Evolutionary conservation across 176 grass and related monocot genomes (phyloP).

Genomic region (Zizania latifolia): DNA sequence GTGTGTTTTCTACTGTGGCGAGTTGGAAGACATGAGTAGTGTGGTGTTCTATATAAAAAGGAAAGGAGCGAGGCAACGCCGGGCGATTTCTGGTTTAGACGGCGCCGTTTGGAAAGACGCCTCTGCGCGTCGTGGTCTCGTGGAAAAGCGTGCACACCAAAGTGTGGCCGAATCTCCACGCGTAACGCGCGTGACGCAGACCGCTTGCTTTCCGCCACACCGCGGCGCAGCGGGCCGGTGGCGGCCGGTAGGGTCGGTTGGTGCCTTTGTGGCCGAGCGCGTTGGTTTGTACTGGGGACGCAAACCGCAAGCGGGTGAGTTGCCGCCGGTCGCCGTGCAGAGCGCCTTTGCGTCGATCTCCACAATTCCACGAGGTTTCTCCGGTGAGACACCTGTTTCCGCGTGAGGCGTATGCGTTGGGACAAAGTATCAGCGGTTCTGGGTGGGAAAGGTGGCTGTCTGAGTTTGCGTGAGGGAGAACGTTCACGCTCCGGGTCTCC

Average conservation of each 20-base stretch:
- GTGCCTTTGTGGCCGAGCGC: neutral
- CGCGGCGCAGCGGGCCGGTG: no score
- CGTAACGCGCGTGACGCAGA: conserved; percentile 8
- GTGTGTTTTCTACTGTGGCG: neutral
- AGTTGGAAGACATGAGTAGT: neutral
- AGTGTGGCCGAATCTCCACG: no score
- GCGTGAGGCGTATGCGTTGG: neutral
- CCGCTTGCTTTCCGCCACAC: neutral
- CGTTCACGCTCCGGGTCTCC: no score
- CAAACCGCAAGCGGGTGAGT: no score
- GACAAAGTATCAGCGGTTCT: no score
- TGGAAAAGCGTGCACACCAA: no score
- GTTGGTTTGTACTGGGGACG: no score
- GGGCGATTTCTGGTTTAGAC: neutral
- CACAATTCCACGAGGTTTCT: conserved; percentile 6
- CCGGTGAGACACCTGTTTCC: neutral
- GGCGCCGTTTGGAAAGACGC: no score
- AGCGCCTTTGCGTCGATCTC: neutral
- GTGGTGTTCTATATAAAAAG: neutral
- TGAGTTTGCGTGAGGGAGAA: neutral
- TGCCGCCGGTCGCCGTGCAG: neutral
- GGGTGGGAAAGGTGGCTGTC: neutral
- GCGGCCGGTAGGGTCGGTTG: no score
- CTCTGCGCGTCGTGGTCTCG: no score
- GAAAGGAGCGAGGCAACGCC: neutral